These are phyloP conservation scores for Populus tremula DNA, from an alignment of 345 rosid genomes.

Conservation along the genomic window DNA sequence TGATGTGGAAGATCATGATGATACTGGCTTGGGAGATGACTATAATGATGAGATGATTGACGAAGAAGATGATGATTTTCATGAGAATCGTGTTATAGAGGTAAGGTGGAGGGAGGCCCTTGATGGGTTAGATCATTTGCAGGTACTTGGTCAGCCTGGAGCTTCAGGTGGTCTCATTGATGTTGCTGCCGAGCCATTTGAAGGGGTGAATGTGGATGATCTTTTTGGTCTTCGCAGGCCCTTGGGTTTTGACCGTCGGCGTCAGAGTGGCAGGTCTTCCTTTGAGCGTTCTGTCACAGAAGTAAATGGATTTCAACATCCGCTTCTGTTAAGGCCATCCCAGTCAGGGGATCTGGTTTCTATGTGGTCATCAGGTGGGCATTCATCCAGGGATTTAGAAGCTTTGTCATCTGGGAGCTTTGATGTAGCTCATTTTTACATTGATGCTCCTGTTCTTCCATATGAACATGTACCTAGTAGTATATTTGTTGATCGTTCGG, in stretches of 20 bases:
- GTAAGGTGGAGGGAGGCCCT: constrained; percentile 95
- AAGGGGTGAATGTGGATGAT: constrained; percentile 92
- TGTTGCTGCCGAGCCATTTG: constrained; percentile 92
- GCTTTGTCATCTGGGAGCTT: constrained; percentile 60
- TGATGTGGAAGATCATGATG: constrained; percentile 93
- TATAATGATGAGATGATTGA: constrained; percentile 92
- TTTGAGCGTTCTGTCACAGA: constrained; percentile 69
- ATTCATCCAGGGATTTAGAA: constrained; percentile 71
- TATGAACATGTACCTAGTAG: constrained; percentile 62
- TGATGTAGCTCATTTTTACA: constrained; percentile 79
- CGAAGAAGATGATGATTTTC: constrained; percentile 94
- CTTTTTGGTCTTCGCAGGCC: constrained; percentile 88
- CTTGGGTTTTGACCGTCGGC: constrained; percentile 82
- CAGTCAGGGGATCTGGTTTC: constrained; percentile 65
- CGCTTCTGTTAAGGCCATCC: constrained; percentile 77
- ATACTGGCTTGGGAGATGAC: constrained; percentile 84
- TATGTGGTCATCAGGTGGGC: constrained; percentile 63
- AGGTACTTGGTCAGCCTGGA: constrained; percentile 87
- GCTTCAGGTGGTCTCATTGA: constrained; percentile 65
- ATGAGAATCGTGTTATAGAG: constrained; percentile 84
- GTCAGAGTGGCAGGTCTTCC: constrained; percentile 70
- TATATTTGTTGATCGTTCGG: constrained; percentile 68
- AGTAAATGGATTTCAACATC: constrained; percentile 87
- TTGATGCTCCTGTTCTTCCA: constrained; percentile 88
- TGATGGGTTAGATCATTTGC: constrained; percentile 91